phyloP scores from a whole-genome alignment of 768 basidiomycete genomes.

The Atractiella rhizophila region DNA sequence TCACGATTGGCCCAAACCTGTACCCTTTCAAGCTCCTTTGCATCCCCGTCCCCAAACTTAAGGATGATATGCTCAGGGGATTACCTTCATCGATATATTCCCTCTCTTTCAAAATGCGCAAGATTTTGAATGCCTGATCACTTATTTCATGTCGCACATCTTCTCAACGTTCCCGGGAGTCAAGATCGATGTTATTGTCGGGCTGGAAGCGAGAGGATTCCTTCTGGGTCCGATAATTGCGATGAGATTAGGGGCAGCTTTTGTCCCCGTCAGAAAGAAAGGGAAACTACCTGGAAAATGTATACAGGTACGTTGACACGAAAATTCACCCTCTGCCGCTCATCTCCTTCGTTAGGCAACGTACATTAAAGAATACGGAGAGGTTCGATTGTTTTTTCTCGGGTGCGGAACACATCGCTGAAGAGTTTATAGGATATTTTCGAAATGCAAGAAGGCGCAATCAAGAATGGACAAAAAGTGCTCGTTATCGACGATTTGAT shows the following conservation, averaged over 20 bases:
- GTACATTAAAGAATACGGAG: slow-evolving; percentile 1
- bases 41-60: too few relatives aligned
- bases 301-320: slow-evolving; percentile 41
- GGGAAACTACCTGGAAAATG: slow-evolving; percentile 85
- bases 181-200: slow-evolving; percentile 78
- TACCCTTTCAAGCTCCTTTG: too few relatives aligned
- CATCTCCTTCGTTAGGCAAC: not conserved
- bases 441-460: slow-evolving; percentile 75
- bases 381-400: not conserved
- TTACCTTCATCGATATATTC: slow-evolving; percentile 82
- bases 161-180: slow-evolving; percentile 39
- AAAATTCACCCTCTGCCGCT: not conserved
- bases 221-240: slow-evolving; percentile 81
- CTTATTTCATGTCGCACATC: slow-evolving; percentile 62
- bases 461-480: slow-evolving; percentile 56
- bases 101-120: slow-evolving; percentile 66
- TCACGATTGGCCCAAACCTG: too few relatives aligned
- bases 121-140: slow-evolving; percentile 45
- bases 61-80: slow-evolving; percentile 35
- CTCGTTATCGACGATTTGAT: slow-evolving; percentile 84
- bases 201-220: slow-evolving; percentile 87
- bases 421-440: slow-evolving; percentile 53
- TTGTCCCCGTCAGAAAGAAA: slow-evolving; percentile 78
- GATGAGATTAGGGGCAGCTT: slow-evolving; percentile 65
- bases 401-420: not conserved